Conservation (phyloP, 176 grass and related monocot species). For the Carex kokanica region DNA sequence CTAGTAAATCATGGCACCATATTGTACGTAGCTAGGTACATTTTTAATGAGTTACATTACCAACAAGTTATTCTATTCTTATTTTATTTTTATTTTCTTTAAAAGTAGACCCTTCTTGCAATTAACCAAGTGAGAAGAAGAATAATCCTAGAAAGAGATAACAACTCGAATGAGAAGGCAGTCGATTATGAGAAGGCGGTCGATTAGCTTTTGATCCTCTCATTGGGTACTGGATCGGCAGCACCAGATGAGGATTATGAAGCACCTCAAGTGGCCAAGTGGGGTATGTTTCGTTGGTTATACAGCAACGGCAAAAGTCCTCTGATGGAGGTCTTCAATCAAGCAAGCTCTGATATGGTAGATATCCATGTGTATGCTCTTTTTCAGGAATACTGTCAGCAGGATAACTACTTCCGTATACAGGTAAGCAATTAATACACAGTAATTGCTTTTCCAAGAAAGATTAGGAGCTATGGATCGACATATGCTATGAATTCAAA, state of each 20-base stretch:
- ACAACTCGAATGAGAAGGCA: slow-evolving; percentile 20
- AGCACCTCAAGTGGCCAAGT: slow-evolving; percentile 34
- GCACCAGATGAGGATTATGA: slow-evolving; percentile 30
- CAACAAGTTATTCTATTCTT: neutral
- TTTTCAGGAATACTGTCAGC: slow-evolving; percentile 46
- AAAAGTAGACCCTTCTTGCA: slow-evolving; percentile 46
- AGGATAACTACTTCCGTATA: slow-evolving; percentile 60
- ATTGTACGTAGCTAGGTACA: too few species aligned
- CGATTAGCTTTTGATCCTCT: slow-evolving; percentile 63
- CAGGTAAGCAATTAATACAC: slow-evolving; percentile 26
- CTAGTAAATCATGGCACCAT: too few species aligned
- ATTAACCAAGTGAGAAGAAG: slow-evolving; percentile 52
- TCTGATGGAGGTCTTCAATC: slow-evolving; percentile 56
- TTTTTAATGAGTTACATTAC: too few species aligned
- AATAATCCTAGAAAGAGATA: slow-evolving; percentile 31
- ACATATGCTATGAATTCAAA: too few species aligned
- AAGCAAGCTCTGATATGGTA: slow-evolving; percentile 64
- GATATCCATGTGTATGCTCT: slow-evolving; percentile 58
- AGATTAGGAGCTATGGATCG: neutral
- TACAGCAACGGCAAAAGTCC: slow-evolving; percentile 49
- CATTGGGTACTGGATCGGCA: slow-evolving; percentile 52
- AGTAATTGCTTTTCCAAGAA: too few species aligned
- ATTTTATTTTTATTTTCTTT: neutral
- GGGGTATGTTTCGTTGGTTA: slow-evolving; percentile 62
- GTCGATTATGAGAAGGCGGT: too few species aligned